phyloP scores from a whole-genome alignment of 2,329 filamentous ascomycete genomes.

The Sphaerulina vaccinii region DNA sequence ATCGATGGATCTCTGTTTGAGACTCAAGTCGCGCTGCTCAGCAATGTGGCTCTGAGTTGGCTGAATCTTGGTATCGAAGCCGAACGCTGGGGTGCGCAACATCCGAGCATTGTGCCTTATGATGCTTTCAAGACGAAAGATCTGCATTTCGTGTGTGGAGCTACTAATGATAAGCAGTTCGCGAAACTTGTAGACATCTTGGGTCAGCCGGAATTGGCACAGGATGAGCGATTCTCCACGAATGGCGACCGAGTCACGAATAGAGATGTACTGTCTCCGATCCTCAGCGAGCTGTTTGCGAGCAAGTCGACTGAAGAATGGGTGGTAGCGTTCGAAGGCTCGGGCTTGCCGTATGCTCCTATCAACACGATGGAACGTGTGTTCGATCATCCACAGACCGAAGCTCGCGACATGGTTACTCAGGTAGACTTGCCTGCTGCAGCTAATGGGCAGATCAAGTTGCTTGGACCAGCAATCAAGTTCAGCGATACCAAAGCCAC shows the following conservation, averaged over 20 bases:
- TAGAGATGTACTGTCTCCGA: slow-evolving; percentile 36
- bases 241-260: slow-evolving; percentile 36
- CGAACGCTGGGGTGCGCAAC: slow-evolving; percentile 47
- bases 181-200: slow-evolving; percentile 37
- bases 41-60: slow-evolving; percentile 45
- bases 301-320: slow-evolving; percentile 44
- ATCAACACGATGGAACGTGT: slow-evolving; percentile 49
- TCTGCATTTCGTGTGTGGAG: slow-evolving; percentile 27
- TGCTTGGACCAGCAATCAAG: slow-evolving; percentile 29
- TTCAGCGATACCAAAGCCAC: slow-evolving; percentile 31
- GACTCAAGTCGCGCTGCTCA: slow-evolving; percentile 44
- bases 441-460: slow-evolving; percentile 20
- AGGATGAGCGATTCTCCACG: slow-evolving; percentile 34
- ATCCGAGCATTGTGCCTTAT: slow-evolving; percentile 51
- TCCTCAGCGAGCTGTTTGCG: slow-evolving; percentile 39
- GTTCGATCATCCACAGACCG: slow-evolving; percentile 47
- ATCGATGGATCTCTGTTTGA: slow-evolving; percentile 50
- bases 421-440: slow-evolving; percentile 21
- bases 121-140: slow-evolving; percentile 44
- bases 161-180: slow-evolving; percentile 42
- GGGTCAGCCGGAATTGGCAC: slow-evolving; percentile 28
- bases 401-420: slow-evolving; percentile 37
- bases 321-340: slow-evolving; percentile 43
- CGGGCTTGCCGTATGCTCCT: slow-evolving; percentile 48
- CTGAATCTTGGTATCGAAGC: slow-evolving; percentile 44